Evolutionary conservation across 192 early-diverging fungal species (phyloP).

Genomic region (Podila minutissima): DNA sequence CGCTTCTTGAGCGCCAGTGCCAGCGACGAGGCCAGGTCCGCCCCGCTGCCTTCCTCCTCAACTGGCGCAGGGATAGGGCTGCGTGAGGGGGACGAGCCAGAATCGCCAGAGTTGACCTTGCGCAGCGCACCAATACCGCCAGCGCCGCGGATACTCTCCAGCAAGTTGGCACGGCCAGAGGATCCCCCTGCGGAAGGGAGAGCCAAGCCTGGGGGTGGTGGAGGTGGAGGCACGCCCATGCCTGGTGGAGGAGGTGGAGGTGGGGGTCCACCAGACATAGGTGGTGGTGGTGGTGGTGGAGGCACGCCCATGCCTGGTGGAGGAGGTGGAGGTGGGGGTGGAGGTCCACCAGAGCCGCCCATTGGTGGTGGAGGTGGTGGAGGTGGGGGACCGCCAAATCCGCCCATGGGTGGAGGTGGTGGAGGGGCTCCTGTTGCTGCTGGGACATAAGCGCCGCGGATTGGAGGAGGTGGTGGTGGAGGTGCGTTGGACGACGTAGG

Average conservation of each 20-base stretch:
- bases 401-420: slow-evolving; percentile 49
- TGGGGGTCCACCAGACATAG: slow-evolving; percentile 17
- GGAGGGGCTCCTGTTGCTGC: slow-evolving; percentile 32
- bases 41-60: slow-evolving; percentile 29
- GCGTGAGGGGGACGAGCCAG: slow-evolving; percentile 13
- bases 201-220: slow-evolving; percentile 23
- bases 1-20: slow-evolving; percentile 26
- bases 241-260: slow-evolving; percentile 52
- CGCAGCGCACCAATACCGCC: slow-evolving; percentile 58
- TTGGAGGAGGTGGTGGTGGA: slow-evolving; percentile 38
- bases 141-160: slow-evolving; percentile 59
- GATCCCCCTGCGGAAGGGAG: slow-evolving; percentile 13
- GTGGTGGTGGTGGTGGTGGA: neutral
- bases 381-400: slow-evolving; percentile 11
- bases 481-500: slow-evolving; percentile 21
- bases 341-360: slow-evolving; percentile 13
- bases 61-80: slow-evolving; percentile 18
- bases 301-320: slow-evolving; percentile 19
- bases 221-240: slow-evolving; percentile 12
- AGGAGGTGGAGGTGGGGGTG: slow-evolving; percentile 35
- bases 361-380: slow-evolving; percentile 52
- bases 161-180: slow-evolving; percentile 42
- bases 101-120: slow-evolving; percentile 20
- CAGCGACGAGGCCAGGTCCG: slow-evolving; percentile 17
- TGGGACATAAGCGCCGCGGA: slow-evolving; percentile 25